These are phyloP conservation scores for Leishmania mexicana DNA, from an alignment of 208 protist genomes.

Conservation along the genomic window DNA sequence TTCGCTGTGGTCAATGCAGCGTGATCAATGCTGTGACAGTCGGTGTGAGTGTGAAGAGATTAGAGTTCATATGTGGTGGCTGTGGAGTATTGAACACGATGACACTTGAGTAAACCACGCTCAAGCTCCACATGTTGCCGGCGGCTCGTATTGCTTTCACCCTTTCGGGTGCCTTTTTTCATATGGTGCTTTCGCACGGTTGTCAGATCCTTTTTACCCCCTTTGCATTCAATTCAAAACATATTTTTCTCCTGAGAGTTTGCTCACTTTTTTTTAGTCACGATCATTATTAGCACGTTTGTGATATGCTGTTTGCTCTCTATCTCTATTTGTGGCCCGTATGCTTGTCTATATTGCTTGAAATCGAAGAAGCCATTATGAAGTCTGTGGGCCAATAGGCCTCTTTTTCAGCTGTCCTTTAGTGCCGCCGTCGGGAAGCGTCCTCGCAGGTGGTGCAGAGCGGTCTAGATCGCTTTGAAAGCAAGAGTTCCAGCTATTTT, in stretches of 20 bases:
- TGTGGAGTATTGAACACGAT: conserved; percentile 74
- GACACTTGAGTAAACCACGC: conserved; percentile 30
- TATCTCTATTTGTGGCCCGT: neutral
- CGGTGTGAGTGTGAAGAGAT: conserved; percentile 28
- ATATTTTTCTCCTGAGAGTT: neutral
- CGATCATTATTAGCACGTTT: neutral
- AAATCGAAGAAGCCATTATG: neutral
- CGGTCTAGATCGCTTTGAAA: neutral
- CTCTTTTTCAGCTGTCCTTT: neutral
- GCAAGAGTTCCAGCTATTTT: neutral
- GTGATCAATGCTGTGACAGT: conserved; percentile 61
- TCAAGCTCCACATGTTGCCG: neutral
- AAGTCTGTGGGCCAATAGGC: neutral
- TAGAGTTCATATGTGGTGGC: conserved; percentile 80
- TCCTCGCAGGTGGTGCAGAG: neutral
- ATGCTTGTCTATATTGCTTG: neutral
- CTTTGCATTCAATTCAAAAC: neutral
- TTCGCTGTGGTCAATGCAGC: conserved; percentile 63
- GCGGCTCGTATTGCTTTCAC: neutral
- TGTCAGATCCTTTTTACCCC: neutral
- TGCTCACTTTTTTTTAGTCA: neutral
- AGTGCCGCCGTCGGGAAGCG: neutral
- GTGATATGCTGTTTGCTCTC: too few species aligned
- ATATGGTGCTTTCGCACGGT: neutral
- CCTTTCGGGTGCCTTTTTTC: neutral